Evolutionary conservation across 2,329 filamentous ascomycete species (phyloP), one percentile per base, ranked within the genome.

Genomic region (Tolypocladium pustulatum): DNA sequence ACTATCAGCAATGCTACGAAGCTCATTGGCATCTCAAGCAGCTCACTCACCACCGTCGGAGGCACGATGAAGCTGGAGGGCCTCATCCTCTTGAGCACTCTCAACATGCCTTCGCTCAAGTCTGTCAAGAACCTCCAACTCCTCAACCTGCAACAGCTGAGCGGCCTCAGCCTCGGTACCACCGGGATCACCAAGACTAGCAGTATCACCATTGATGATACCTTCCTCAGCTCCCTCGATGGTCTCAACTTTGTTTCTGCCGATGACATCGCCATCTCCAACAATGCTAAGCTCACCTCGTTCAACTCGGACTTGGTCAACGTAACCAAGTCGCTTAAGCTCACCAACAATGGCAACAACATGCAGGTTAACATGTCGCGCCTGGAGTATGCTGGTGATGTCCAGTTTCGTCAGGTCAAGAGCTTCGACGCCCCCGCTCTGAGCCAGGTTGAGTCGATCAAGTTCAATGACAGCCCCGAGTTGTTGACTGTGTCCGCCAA

Each of bases 171-270:
- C 40, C 78, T 84, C 65, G 79, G 79, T 63, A 77, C 73, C 59
- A 68, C 75, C 17, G 78, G 79, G 68, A 79, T 97, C 67, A 84
- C 81, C 66, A 78, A 84, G 72, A 89, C 89, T 61, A 77, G 76
- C 63, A 81, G 77, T 63, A 82, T 99, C 66, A 75, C 78, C 65
- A 92, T 99, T 72, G 83, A 85, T 75, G 94, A 99, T 79, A 99
- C 94, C 56, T 85, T 87, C 74, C 83, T 99, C 66, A 82, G 78
- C 72, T 85, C 82, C 64, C 83, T 99, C 61, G 80, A 87, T 65
- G 91, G 91, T 69, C 89, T 99, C 72, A 88, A 91, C 72, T 81
- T 97, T 63, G 75, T 84, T 63, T 81, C 81, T n/a, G 86, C 91
- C 58, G 81, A 83, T 59, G 80, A 78, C 65, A 83, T 99, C 72